A percentile compares a stretch with the other conserved stretches of the same genome.
Evolutionary conservation across 164 flowering plant species (phyloP).

Genomic region (Nymphaea colorata): DNA sequence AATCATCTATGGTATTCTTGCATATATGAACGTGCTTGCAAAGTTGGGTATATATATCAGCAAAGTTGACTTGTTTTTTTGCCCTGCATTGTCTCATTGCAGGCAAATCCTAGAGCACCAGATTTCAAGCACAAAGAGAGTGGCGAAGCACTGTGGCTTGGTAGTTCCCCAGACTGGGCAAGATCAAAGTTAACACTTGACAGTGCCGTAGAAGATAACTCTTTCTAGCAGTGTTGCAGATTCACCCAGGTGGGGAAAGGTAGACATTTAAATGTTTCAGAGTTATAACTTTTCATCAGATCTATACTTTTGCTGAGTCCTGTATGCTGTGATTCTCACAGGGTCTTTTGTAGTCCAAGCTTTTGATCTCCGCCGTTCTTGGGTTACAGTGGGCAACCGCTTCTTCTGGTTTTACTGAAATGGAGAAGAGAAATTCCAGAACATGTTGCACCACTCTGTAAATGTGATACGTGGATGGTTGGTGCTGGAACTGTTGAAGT

Average conservation of each 20-base stretch:
- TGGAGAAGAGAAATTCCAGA: no score
- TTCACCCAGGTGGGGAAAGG: not conserved
- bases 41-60: not conserved
- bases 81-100: not conserved
- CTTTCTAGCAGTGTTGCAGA: not conserved
- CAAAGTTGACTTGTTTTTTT: not conserved
- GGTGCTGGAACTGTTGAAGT: no score
- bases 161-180: constrained; percentile 38
- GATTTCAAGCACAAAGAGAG: constrained; percentile 62
- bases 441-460: no score
- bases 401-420: no score
- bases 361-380: no score
- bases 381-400: no score
- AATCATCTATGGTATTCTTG: not conserved
- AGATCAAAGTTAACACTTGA: constrained; percentile 29
- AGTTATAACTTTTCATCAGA: no score
- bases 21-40: not conserved
- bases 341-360: not conserved
- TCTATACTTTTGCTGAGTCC: not conserved
- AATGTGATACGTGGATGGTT: no score
- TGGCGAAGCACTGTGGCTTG: constrained; percentile 45
- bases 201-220: not conserved
- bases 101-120: constrained; percentile 24
- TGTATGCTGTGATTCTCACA: not conserved
- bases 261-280: not conserved